Conservation (phyloP, 2,329 filamentous ascomycete species). For the Fusarium sp. region DNA sequence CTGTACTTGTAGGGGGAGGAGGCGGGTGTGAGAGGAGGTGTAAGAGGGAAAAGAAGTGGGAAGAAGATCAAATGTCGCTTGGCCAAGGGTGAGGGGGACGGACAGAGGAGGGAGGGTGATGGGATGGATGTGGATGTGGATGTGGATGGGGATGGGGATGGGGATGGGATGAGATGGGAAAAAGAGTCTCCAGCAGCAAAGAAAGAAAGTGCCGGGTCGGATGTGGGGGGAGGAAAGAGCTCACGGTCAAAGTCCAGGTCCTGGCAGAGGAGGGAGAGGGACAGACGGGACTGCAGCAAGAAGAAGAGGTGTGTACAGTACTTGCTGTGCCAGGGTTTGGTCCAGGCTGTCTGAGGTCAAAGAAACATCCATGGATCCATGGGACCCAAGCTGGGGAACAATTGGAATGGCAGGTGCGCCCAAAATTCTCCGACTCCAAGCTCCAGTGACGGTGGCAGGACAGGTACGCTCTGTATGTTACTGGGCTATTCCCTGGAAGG, state of each 20-base stretch:
- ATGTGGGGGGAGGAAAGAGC: slow-evolving; percentile 31
- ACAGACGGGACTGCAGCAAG: background rate
- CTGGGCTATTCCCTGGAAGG: background rate
- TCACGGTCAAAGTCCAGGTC: background rate
- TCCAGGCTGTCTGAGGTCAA: background rate
- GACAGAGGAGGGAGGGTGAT: slow-evolving; percentile 7
- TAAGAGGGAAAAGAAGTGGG: slow-evolving; percentile 3
- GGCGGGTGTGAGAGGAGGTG: slow-evolving; percentile 8
- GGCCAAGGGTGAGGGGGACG: background rate
- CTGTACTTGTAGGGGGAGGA: background rate
- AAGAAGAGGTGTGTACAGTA: slow-evolving; percentile 1
- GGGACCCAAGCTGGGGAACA: slow-evolving; percentile 1
- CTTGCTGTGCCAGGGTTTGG: slow-evolving; percentile 4
- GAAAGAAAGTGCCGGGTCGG: slow-evolving; percentile 34
- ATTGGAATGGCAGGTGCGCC: slow-evolving; percentile 24
- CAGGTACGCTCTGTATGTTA: background rate
- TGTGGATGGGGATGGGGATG: background rate
- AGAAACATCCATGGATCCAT: background rate
- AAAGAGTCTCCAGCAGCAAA: slow-evolving; percentile 19
- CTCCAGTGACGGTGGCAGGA: background rate
- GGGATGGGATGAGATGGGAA: slow-evolving; percentile 9
- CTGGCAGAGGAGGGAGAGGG: background rate
- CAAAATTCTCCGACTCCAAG: slow-evolving; percentile 10
- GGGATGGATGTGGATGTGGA: background rate
- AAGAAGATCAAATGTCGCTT: slow-evolving; percentile 30